These are phyloP conservation scores for Monosporascus sp. DNA, from an alignment of 2,329 filamentous ascomycete genomes.

Conservation along the genomic window DNA sequence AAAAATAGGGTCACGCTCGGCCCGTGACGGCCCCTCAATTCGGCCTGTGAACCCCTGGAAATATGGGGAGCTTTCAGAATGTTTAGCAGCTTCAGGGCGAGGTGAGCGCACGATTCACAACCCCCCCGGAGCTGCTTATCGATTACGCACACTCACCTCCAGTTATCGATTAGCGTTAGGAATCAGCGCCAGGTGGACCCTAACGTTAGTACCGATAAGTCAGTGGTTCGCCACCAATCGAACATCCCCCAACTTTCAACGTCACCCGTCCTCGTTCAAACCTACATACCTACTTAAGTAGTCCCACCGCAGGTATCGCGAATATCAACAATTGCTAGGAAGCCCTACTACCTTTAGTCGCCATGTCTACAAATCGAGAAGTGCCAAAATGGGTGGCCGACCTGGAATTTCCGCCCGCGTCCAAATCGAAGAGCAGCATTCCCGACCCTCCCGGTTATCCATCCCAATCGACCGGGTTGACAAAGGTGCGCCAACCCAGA, in stretches of 20 bases:
- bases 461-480: constrained; percentile 40
- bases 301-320: too few species aligned
- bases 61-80: background rate
- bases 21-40: background rate
- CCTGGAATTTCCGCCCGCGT: constrained; percentile 62
- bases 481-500: constrained; percentile 44
- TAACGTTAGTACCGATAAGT: too few species aligned
- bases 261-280: too few species aligned
- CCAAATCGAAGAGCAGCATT: constrained; percentile 64
- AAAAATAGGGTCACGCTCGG: background rate
- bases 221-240: too few species aligned
- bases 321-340: background rate
- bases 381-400: constrained; percentile 78
- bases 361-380: constrained; percentile 27
- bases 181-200: too few species aligned
- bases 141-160: too few species aligned
- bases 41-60: background rate
- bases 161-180: too few species aligned
- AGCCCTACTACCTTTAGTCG: background rate
- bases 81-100: background rate
- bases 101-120: background rate
- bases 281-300: too few species aligned
- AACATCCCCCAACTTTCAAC: too few species aligned
- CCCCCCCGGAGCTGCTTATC: too few species aligned
- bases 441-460: constrained; percentile 84